A percentile compares a stretch with the other conserved stretches of the same genome.
These are phyloP conservation scores for Picea mariana DNA, from an alignment of 83 land plant genomes.

Conservation along the genomic window DNA sequence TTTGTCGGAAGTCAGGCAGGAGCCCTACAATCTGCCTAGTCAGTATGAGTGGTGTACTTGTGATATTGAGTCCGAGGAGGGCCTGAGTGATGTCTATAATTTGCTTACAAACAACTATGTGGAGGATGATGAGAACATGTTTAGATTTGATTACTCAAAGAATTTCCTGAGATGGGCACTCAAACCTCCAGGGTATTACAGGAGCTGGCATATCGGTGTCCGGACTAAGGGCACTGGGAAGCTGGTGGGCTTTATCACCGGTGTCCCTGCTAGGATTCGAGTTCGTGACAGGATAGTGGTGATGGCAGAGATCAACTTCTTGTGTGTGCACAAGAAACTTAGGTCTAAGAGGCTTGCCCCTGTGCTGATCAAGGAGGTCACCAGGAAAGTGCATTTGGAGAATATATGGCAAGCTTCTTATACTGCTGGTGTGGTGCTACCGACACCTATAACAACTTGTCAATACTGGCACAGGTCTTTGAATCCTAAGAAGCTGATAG, in stretches of 20 bases:
- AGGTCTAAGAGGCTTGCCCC: slow-evolving; percentile 53
- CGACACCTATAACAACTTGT: slow-evolving; percentile 39
- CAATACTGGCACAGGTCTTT: slow-evolving; percentile 51
- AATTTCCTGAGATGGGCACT: slow-evolving; percentile 48
- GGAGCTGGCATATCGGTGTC: slow-evolving; percentile 49
- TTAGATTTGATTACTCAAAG: slow-evolving; percentile 44
- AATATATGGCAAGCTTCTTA: slow-evolving; percentile 50
- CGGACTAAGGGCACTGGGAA: slow-evolving; percentile 30
- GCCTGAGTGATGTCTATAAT: slow-evolving; percentile 32
- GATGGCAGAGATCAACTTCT: slow-evolving; percentile 51
- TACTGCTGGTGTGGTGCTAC: slow-evolving; percentile 42
- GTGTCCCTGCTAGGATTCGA: slow-evolving; percentile 37
- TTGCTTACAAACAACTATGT: slow-evolving; percentile 45
- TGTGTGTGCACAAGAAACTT: slow-evolving; percentile 56
- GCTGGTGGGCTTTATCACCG: slow-evolving; percentile 47
- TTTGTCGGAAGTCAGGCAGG: slow-evolving; percentile 27
- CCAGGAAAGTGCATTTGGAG: slow-evolving; percentile 36
- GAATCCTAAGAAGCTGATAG: slow-evolving; percentile 51
- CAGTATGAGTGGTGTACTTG: slow-evolving; percentile 56
- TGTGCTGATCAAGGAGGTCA: slow-evolving; percentile 43
- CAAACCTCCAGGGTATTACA: slow-evolving; percentile 39
- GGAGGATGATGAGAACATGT: slow-evolving; percentile 55
- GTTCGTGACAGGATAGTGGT: slow-evolving; percentile 15
- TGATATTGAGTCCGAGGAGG: slow-evolving; percentile 27
- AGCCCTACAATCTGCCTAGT: slow-evolving; percentile 45